Base-by-base conservation (phyloP, 2,329 filamentous ascomycete species). In the Pseudogymnoascus verrucosus region DNA sequence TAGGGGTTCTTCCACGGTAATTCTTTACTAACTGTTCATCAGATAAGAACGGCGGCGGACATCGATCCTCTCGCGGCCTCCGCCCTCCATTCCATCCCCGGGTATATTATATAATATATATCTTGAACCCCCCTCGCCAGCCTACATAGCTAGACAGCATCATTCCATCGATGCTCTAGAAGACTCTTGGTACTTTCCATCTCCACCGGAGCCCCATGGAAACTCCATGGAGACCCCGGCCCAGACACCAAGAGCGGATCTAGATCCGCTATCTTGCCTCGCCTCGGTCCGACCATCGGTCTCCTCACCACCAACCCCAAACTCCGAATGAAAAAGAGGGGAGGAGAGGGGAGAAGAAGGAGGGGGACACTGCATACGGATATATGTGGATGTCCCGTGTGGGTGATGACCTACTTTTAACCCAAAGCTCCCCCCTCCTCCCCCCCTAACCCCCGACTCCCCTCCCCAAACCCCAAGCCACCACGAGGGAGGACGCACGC, bases 261-360 rank as follows among this genome's bases (percentile, higher is more conserved):
- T 57, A 57, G 51, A 57, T 57, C 51, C 51, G 51, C 51, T 7
- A 28, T 34, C 10, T 31, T 31, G 5, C 51, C 26, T 57, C 51
- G 28, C 28, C 51, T 57, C 51, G 51, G 51, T 57, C 51, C 51
- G 51, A 57, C 8, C n/a, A 28, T 57, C 51, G 51, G 8, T 57
- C 23, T 54, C 14, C 47, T 47, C 21, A 31, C 26, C 39, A 4
- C 23, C 14, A 34, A 34, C 28, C 10, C 28, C 23, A 16, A 11
- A 54, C 14, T 11, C 23, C 26, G 51, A 57, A 19, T 6, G 5
- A 21, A 21, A 57, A 57, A 57, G 26, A 34, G 51, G 51, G 51
- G 51, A 21, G 51, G 19, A 8, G 42, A 47, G 42, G 42, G 39
- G 8, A 42, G 14, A 39, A 6, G 14, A n/a, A 14, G 44, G 23